These are phyloP conservation scores for Saccharum officinarum DNA, from an alignment of 176 grass and related monocot genomes.

Conservation along the genomic window DNA sequence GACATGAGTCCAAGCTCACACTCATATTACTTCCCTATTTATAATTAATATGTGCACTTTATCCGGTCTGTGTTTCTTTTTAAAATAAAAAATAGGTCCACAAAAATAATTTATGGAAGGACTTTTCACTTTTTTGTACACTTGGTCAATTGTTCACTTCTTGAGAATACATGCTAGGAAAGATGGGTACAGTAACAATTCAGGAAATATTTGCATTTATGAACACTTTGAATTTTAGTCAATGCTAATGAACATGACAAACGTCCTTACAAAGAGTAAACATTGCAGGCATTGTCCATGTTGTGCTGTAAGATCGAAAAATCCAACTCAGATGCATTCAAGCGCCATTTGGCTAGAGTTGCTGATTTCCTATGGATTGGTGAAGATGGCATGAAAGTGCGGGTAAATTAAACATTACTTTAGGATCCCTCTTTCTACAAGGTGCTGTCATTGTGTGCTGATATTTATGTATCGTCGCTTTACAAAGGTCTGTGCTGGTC, in stretches of 20 bases:
- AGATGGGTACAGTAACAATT: neutral
- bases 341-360: conserved; percentile 66
- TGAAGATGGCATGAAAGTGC: conserved; percentile 95
- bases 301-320: conserved; percentile 60
- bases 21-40: neutral
- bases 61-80: neutral
- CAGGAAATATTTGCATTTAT: conserved; percentile 2
- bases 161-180: neutral
- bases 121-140: neutral
- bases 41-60: neutral
- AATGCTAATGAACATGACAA: neutral
- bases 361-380: conserved; percentile 70
- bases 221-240: neutral
- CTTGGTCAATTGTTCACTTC: neutral
- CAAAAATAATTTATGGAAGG: neutral
- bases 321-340: conserved; percentile 56
- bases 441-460: conserved; percentile 3
- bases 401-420: conserved; percentile 47
- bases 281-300: conserved; percentile 57
- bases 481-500: conserved; percentile 48
- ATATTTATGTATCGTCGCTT: neutral
- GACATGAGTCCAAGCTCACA: neutral
- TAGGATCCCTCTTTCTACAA: neutral
- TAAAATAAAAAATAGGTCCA: neutral
- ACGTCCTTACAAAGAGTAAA: neutral